Conservation (phyloP, 2,329 filamentous ascomycete genomes). For the Colletotrichum liaoningense region DNA sequence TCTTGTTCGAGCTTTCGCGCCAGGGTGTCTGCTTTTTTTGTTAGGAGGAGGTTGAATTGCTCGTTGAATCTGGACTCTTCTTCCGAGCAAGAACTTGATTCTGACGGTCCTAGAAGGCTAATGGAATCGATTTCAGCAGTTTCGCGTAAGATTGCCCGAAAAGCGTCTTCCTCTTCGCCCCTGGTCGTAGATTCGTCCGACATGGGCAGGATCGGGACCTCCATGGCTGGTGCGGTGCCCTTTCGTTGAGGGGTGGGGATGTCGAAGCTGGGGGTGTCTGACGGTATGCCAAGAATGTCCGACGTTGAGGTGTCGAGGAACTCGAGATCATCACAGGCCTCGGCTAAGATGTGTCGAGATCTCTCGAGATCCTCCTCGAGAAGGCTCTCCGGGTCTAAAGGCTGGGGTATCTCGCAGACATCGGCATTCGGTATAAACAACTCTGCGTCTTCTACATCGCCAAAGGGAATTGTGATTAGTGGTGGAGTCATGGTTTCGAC, state of each 20-base stretch:
- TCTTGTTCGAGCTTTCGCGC: slow-evolving; percentile 42
- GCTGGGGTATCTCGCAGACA: slow-evolving; percentile 41
- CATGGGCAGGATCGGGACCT: not conserved
- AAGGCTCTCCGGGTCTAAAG: slow-evolving; percentile 46
- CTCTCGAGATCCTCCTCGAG: not conserved
- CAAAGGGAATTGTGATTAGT: not conserved
- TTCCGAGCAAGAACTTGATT: not conserved
- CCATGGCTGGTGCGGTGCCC: not conserved
- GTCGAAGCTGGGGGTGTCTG: slow-evolving; percentile 9
- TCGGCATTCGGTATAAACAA: slow-evolving; percentile 39
- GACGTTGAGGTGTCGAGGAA: not conserved
- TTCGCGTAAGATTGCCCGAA: not conserved
- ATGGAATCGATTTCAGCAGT: not conserved
- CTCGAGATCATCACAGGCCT: not conserved
- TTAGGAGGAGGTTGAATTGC: slow-evolving; percentile 39
- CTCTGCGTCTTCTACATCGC: slow-evolving; percentile 12
- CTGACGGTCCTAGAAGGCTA: too few species aligned
- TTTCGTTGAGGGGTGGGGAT: not conserved
- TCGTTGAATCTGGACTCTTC: slow-evolving; percentile 39
- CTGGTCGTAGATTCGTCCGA: not conserved
- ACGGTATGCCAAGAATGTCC: not conserved
- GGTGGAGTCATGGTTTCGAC: slow-evolving; percentile 1
- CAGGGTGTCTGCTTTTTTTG: slow-evolving; percentile 30
- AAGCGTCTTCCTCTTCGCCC: not conserved
- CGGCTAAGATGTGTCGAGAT: slow-evolving; percentile 23